Base-by-base conservation (phyloP, 1,139 yeast genomes). In the Zygosaccharomyces sapae region DNA sequence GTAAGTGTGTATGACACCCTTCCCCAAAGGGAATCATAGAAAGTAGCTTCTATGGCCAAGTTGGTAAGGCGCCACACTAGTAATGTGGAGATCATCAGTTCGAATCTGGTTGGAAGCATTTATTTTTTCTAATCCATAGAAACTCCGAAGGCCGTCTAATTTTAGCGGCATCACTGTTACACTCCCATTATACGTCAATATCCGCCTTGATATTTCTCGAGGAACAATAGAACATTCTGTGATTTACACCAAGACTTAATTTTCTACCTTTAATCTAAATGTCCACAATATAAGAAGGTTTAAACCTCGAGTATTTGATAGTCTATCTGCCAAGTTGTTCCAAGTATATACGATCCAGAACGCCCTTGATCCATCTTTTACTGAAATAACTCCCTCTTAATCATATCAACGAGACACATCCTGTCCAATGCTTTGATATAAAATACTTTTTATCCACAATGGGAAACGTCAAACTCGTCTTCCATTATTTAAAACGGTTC, bases 41-140 rank as follows among this genome's bases (percentile, higher is more conserved):
- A 16, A 19, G 30, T 37, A 38, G 48, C 53, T 27, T 45, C 56
- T 7, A 53, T 57, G 27, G 47, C 47, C 49, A 48, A 48, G 49
- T 48, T 48, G 49, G 47, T 46, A 48, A 46, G 49, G 49, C 51
- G 48, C 47, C 51, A 47, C 50, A 47, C 50, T 47, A 44, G 50
- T 47, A 47, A 44, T 47, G 50, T 44, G 50, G 50, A 47, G 50
- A 47, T 47, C 50, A 44, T 47, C 50, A 43, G 50, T 47, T 47
- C 50, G 34, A 47, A 31, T 43, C 50, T 41, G 50, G 44, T 40
- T 47, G 50, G 50, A 47, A 47, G 50, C 49, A 43, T 40, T 20
- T 42, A 19, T 44, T 44, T 40, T 39, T 30, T 41, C 9, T 12
- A 27, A 10, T 4, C 31, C n/a, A 27, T 16, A 16, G 16, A 16